phyloP scores from a whole-genome alignment of 2,329 filamentous ascomycete genomes.

The Periconia digitata region DNA sequence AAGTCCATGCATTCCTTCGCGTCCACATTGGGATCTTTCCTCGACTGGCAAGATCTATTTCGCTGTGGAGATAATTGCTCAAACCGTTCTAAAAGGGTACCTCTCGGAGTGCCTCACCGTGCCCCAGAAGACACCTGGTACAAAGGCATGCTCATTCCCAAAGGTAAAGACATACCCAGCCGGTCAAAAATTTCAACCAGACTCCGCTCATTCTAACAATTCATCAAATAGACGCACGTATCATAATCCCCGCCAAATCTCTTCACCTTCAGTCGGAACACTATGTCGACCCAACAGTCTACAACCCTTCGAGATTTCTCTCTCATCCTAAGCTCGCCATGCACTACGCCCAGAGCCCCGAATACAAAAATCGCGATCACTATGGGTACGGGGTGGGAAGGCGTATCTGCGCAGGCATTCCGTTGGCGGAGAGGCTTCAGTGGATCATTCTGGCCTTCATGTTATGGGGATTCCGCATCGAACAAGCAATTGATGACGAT shows the following conservation, averaged over 20 bases:
- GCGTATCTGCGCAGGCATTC: conserved; percentile 53
- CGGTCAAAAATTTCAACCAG: no score
- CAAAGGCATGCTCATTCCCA: conserved; percentile 22
- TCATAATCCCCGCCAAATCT: neutral
- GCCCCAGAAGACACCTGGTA: conserved; percentile 17
- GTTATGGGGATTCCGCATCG: conserved; percentile 55
- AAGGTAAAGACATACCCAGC: no score
- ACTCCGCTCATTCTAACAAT: no score
- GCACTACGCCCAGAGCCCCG: conserved; percentile 38
- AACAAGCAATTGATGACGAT: conserved; percentile 35
- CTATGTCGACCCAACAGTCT: conserved; percentile 11
- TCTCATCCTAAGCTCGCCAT: conserved; percentile 35
- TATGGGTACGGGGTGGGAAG: conserved; percentile 54
- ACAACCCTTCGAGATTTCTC: conserved; percentile 42
- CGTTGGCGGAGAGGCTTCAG: conserved; percentile 56
- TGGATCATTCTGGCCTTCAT: conserved; percentile 38
- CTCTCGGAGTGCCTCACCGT: conserved; percentile 8
- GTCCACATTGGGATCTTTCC: neutral
- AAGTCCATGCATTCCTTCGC: conserved; percentile 6
- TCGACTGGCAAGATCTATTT: neutral
- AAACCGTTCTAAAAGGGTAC: neutral
- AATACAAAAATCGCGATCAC: conserved; percentile 46
- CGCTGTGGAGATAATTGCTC: neutral
- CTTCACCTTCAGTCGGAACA: neutral
- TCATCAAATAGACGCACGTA: no score